Evolutionary conservation across 1,139 yeast genomes (phyloP), one percentile per base, ranked within the genome.

Genomic region (Petasospora rhodanensis): DNA sequence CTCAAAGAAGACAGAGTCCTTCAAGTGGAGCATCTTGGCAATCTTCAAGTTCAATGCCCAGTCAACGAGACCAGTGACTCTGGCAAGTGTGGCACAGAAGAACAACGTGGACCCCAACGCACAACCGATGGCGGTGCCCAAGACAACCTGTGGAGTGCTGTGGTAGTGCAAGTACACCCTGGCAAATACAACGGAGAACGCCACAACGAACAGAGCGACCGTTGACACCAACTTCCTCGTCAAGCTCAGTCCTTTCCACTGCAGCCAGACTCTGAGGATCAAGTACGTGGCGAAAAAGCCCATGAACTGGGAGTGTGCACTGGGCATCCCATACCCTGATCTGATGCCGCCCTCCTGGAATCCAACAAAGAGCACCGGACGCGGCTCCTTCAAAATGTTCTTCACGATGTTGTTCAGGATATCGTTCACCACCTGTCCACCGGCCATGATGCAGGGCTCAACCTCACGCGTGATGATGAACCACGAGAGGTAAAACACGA

Each of bases 241-340:
- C 3, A 39, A 29, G 10, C 55, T 47, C 32, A 65, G 49, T 14
- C 61, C 58, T 41, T 35, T 52, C 72, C 61, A 72, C 39, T 66
- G 68, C 22, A 64, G 55, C 41, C 61, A 46, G 39, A 73, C 46
- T 52, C 73, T 66, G 43, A 85, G 66, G 7, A 70, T 54, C 37
- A 76, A 65, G 56, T 85, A 87, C 4, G 78, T 70, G 12, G 80
- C 73, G 49, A 82, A 79, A 57, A 79, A 91, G 1, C 95, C 93
- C 87, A 87, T 83, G 59, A 89, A 91, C 59, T 91, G 98, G 0
- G 96, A 78, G 58, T 91, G 98, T 2, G 97, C 96, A 36, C 91
- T 79, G 0, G 98, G 98, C 97, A 91, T 89, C 0, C 98, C 98
- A 56, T 81, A 86, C 2, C 85, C 82, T 34, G 78, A 57, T 47